phyloP scores from a whole-genome alignment of 1,284 basidiomycete genomes.

The Puccinia coronata region DNA sequence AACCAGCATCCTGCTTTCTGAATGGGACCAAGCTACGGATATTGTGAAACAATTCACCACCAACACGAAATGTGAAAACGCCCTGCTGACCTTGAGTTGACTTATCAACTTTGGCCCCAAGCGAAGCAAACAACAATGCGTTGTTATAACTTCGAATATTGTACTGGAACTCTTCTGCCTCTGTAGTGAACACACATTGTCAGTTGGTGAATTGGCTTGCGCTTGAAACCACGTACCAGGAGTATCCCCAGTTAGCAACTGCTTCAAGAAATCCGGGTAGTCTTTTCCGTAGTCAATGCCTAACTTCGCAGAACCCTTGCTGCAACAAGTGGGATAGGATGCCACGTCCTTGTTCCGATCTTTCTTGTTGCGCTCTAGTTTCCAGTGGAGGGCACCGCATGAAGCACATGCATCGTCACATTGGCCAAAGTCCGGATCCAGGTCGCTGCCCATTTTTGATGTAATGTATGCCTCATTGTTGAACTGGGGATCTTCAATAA shows the following conservation, averaged over 20 bases:
- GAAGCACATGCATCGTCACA: too few relatives aligned
- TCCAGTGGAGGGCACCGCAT: slow-evolving; percentile 8
- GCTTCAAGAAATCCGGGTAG: neutral
- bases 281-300: too few relatives aligned
- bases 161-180: neutral
- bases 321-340: neutral
- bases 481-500: too few relatives aligned
- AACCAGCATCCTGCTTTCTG: neutral
- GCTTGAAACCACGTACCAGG: neutral
- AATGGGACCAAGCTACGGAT: neutral
- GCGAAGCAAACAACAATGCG: neutral
- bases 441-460: too few relatives aligned
- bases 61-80: neutral
- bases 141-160: slow-evolving; percentile 4
- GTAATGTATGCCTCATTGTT: too few relatives aligned
- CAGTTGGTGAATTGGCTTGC: neutral
- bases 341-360: neutral
- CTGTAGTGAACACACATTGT: neutral
- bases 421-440: too few relatives aligned
- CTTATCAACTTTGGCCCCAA: neutral
- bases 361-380: neutral
- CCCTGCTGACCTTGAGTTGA: neutral
- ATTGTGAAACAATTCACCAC: slow-evolving; percentile 1
- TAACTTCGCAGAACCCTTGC: neutral
- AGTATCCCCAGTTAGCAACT: neutral